Evolutionary conservation across 2,329 filamentous ascomycete genomes (phyloP), one percentile per base, ranked within the genome.

Genomic region (Ilyonectria robusta): DNA sequence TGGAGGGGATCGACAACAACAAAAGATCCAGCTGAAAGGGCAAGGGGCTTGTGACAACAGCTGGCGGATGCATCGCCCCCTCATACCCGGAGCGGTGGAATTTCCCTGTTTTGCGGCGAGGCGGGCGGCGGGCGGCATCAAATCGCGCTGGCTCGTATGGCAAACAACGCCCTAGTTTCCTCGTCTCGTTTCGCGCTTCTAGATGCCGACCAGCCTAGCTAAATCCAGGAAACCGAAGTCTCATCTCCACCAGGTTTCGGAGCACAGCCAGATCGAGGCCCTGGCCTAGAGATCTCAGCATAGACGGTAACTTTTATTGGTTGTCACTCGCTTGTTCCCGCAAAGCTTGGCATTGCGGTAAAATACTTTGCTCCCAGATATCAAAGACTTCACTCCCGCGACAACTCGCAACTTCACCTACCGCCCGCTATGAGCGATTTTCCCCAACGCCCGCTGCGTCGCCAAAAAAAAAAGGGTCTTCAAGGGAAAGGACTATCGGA

Each of bases 271-370:
- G 23, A 51, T 44, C 23, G 23, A 15, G 35, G 35, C 19, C 17
- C 17, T 40, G 46, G 21, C 17, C 50, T 47, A 44, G 37, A 44
- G 37, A 58, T 53, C 53, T 40, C 35, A 57, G 48, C 53, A 68
- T 68, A 66, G 65, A 57, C 48, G 55, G 67, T 44, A 66, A 71
- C 69, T 51, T 71, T 23, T 37, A 62, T 66, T 66, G 65, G 59
- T 56, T 31, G 70, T 71, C 62, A 70, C 70, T 70, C 59, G 66
- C 51, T 69, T 72, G 70, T 72, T 62, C 63, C 65, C 57, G 60
- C 59, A 51, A 61, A 63, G 62, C 68, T 64, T 69, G 62, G 59
- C 58, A 35, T 59, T 33, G 50, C 50, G 42, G 56, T 21, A 35
- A 33, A 44, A 62, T 70, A 72, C 70, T 65, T 72, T 35, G 66